These are phyloP conservation scores for Plicaturopsis crispa DNA, from an alignment of 768 basidiomycete species.

Conservation along the genomic window DNA sequence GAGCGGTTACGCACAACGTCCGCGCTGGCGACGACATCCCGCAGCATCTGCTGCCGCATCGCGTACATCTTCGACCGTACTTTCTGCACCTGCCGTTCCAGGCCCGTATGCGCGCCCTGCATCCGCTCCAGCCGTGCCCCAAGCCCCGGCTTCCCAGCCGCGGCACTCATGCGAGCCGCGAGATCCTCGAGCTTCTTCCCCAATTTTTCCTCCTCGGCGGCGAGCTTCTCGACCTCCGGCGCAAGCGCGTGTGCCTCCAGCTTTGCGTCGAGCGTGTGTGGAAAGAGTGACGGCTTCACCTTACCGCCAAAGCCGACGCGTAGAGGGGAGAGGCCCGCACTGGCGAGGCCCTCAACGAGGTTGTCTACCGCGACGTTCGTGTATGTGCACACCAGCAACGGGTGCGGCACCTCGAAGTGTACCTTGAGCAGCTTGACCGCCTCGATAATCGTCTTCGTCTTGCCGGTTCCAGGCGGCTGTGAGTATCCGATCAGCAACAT, in stretches of 20 bases:
- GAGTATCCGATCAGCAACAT: conserved; percentile 4
- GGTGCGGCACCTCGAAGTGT: conserved; percentile 77
- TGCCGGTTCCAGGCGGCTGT: conserved; percentile 88
- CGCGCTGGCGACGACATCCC: conserved; percentile 51
- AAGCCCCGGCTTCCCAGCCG: conserved; percentile 8
- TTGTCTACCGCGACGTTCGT: conserved; percentile 94
- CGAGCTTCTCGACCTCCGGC: conserved; percentile 30
- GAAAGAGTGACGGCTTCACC: conserved; percentile 45
- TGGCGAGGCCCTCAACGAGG: conserved; percentile 67
- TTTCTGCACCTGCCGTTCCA: conserved; percentile 23
- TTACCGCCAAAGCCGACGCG: conserved; percentile 65
- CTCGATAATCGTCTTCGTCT: conserved; percentile 90
- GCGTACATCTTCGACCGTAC: conserved; percentile 40
- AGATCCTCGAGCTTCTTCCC: too few species aligned
- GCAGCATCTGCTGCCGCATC: conserved; percentile 54
- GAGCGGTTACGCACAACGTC: conserved; percentile 58
- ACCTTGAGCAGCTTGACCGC: conserved; percentile 76
- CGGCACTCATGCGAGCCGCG: too few species aligned
- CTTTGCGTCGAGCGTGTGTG: conserved; percentile 58
- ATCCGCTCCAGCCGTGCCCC: conserved; percentile 20
- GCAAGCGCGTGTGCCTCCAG: conserved; percentile 54
- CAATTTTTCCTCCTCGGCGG: conserved; percentile 33
- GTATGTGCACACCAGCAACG: conserved; percentile 87
- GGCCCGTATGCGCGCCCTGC: conserved; percentile 14
- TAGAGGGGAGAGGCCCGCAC: conserved; percentile 59